Conservation (phyloP, 352 stramenopile genomes). For the Sclerospora graminicola region DNA sequence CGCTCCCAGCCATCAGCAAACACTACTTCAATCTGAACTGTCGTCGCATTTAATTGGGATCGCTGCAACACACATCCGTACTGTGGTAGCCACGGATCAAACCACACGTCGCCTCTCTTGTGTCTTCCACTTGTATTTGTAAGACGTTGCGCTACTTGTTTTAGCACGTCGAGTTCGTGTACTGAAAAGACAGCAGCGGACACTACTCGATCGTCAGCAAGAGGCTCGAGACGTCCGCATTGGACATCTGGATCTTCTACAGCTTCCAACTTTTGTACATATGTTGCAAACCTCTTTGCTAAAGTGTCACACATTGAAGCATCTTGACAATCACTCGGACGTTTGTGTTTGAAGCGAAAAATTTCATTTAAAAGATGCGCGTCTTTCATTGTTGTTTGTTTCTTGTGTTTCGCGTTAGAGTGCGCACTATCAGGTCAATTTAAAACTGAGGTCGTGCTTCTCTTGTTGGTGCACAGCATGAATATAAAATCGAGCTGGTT, state of each 20-base stretch:
- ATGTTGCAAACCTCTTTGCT: slow-evolving; percentile 9
- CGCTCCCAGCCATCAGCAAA: slow-evolving; percentile 35
- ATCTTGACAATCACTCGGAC: slow-evolving; percentile 22
- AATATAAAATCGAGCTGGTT: too few relatives aligned
- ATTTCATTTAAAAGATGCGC: slow-evolving; percentile 19
- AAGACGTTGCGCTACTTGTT: slow-evolving; percentile 8
- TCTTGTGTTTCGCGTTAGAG: too few relatives aligned
- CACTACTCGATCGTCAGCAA: slow-evolving; percentile 16
- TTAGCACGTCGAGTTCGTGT: slow-evolving; percentile 18
- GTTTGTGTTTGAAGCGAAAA: slow-evolving; percentile 38
- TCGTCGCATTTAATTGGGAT: slow-evolving; percentile 11
- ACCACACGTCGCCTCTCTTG: slow-evolving; percentile 18
- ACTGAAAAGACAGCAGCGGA: slow-evolving; percentile 14
- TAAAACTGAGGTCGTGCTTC: too few relatives aligned
- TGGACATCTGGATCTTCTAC: slow-evolving; percentile 3
- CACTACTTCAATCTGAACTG: slow-evolving; percentile 24
- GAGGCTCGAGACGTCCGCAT: slow-evolving; percentile 7
- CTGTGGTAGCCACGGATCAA: slow-evolving; percentile 31
- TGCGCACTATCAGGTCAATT: too few relatives aligned
- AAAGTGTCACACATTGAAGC: not conserved
- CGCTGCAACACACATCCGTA: slow-evolving; percentile 37
- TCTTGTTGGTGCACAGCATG: too few relatives aligned
- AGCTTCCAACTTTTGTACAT: slow-evolving; percentile 7
- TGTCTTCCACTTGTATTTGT: not conserved
- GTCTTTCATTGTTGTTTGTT: not conserved